Evolutionary conservation across 805 yeast genomes (phyloP), one percentile per base, ranked within the genome.

Genomic region (Wickerhamiella sergipiensis): DNA sequence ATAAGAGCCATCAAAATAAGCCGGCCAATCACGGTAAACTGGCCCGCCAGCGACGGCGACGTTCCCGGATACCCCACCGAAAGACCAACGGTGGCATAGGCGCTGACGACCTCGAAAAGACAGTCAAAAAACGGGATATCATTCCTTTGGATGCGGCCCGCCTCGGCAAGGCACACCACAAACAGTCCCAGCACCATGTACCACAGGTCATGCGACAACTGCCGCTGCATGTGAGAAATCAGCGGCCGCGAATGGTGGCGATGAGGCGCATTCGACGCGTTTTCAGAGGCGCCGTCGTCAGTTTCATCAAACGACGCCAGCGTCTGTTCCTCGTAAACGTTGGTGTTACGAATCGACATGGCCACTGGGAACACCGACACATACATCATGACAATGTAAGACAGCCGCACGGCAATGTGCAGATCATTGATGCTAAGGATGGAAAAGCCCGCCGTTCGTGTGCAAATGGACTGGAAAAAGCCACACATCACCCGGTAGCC

Each of bases 381-480:
- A 68, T 92, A 92, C 98, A 92, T 92, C 97, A 92, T 90, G 53
- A 92, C 76, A 80, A 87, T 76, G 64, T 92, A 92, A 59, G 92
- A 80, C 26, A 92, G 95, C 65, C 88, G 95, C 48, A 90, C 85
- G 0, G 95, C 92, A 0, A 97, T 92, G 61, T 88, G 92, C 45
- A 92, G 71, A 43, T 65, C 63, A 2, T 86, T 69, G 40, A 92
- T 67, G 62, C 83, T 79, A 23, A 89, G 77, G 40, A 84, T 83
- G 0, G 84, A 58, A 57, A 92, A 82, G 0, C 99, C 99, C 0
- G 95, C 95, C 1, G 97, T 92, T 71, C 99, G 79, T 0, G 97
- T 87, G 48, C 90, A 78, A 46, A 90, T 77, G 1, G 97, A 92
- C 65, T 90, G 97, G 63, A 80, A 92, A 40, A 90, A 68, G 0